phyloP scores from a whole-genome alignment of 805 yeast species.

The Saccharomycopsis microspora region DNA sequence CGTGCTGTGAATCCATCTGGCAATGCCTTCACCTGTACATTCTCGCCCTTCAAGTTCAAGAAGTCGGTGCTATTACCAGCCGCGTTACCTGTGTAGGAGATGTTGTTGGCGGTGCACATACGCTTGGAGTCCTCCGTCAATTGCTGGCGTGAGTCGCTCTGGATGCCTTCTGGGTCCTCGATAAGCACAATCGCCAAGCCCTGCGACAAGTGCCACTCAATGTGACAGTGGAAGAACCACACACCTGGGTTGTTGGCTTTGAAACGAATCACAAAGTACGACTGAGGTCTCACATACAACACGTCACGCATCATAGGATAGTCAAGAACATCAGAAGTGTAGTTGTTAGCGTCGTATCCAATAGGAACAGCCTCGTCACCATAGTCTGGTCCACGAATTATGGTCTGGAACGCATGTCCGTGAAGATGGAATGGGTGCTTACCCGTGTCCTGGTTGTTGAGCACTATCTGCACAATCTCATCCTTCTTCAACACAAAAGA shows the following conservation, averaged over 20 bases:
- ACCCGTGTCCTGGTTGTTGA: constrained; percentile 85
- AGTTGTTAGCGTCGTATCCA: constrained; percentile 41
- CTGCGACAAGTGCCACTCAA: constrained; percentile 96
- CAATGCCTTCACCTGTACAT: constrained; percentile 50
- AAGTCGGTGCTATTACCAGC: constrained; percentile 64
- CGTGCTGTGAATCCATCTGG: constrained; percentile 90
- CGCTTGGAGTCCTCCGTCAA: constrained; percentile 49
- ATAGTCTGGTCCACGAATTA: constrained; percentile 57
- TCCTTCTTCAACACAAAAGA: constrained; percentile 49
- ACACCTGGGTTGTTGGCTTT: constrained; percentile 94
- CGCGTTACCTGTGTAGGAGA: constrained; percentile 66
- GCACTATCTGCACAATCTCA: constrained; percentile 61
- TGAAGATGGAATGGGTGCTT: constrained; percentile 97
- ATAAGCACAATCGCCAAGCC: constrained; percentile 75
- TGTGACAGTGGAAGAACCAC: constrained; percentile 98
- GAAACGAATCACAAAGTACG: constrained; percentile 79
- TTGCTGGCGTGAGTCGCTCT: constrained; percentile 38
- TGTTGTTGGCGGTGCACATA: constrained; percentile 48
- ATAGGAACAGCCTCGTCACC: constrained; percentile 41
- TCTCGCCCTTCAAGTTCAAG: constrained; percentile 64
- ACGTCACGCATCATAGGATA: constrained; percentile 82
- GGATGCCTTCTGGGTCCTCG: constrained; percentile 74
- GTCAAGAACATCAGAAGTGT: constrained; percentile 44
- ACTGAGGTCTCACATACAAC: constrained; percentile 67
- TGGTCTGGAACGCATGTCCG: constrained; percentile 75